Evolutionary conservation across 129 eudicot species (phyloP), one percentile per base, ranked within the genome.

Genomic region (carrot (Daucus carota)): DNA sequence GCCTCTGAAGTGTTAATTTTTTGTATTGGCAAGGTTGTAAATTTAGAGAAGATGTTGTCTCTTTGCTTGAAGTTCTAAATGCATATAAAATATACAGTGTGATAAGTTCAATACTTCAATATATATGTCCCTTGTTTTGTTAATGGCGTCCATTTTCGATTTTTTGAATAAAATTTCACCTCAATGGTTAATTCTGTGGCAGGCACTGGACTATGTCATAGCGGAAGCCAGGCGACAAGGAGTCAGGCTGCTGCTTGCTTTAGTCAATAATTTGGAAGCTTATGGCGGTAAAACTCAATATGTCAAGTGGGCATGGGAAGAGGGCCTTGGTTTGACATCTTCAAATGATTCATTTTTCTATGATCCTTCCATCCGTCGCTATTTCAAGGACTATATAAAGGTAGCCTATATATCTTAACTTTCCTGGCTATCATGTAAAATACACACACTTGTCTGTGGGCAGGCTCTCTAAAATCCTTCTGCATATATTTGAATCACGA

Each of bases 261-360:
- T 94, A 78, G 98, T 91, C 15, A 94, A 94, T 73, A 94, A 94
- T 77, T 86, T 94, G 89, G 88, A 91, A 75, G 93, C 96, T 24
- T 94, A 86, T 43, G 98, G 98, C 77, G 98, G 98, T 63, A 94
- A 94, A 81, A 89, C 93, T 46, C 93, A 86, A 70, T 94, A 94
- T 66, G 98, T 94, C 32, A 86, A 87, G 87, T 94, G 98, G 97
- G 98, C 98, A 20, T 88, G 93, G 92, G 86, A 83, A 79, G 98
- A 89, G 76, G 97, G 98, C 41, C 92, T 89, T 5, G 88, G 88
- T 72, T 73, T 94, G 52, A 89, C 96, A 76, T 76, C 98, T 62
- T 94, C 98, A 11, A 88, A 88, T 59, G 98, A 94, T 81, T 89
- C 98, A 1, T 94, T 94, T 88, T 94, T 94, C 77, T 89, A 84